Percentiles rank a stretch among this genome's conserved stretches.
These are phyloP conservation scores for Lentithecium fluviatile DNA, from an alignment of 495 filamentous ascomycete species.

Conservation along the genomic window DNA sequence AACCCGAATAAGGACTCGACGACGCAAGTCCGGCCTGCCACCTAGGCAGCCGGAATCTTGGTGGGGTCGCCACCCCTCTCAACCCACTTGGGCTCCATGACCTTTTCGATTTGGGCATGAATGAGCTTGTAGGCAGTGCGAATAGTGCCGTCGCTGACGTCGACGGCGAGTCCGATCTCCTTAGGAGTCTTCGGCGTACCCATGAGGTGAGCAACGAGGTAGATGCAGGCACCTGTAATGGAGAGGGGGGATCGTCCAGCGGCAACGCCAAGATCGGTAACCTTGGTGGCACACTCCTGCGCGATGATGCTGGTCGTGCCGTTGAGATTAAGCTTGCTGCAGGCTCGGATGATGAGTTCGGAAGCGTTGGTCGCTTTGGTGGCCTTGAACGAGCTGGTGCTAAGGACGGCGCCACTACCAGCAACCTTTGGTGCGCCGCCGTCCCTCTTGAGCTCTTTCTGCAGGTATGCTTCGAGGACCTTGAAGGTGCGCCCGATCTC, in stretches of 20 bases:
- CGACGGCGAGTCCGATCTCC: conserved; percentile 75
- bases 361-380: conserved; percentile 78
- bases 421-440: conserved; percentile 12
- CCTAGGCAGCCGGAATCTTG: conserved; percentile 56
- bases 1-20: too few species aligned
- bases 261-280: conserved; percentile 69
- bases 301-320: conserved; percentile 69
- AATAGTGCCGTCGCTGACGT: conserved; percentile 94
- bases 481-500: conserved; percentile 98
- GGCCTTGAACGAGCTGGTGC: conserved; percentile 62
- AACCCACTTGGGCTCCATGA: conserved; percentile 76
- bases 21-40: too few species aligned
- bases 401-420: conserved; percentile 42
- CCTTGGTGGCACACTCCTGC: conserved; percentile 68
- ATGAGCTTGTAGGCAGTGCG: conserved; percentile 90
- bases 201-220: conserved; percentile 84
- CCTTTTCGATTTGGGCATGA: conserved; percentile 65
- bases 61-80: conserved; percentile 66
- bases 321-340: conserved; percentile 71
- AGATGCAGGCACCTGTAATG: conserved; percentile 91
- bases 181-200: conserved; percentile 74
- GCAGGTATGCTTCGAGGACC: conserved; percentile 14
- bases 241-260: conserved; percentile 94
- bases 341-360: conserved; percentile 86
- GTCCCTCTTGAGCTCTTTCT: conserved; percentile 16